Conservation (phyloP, 169 alveolate genomes). For the Plasmodium gonderi region DNA sequence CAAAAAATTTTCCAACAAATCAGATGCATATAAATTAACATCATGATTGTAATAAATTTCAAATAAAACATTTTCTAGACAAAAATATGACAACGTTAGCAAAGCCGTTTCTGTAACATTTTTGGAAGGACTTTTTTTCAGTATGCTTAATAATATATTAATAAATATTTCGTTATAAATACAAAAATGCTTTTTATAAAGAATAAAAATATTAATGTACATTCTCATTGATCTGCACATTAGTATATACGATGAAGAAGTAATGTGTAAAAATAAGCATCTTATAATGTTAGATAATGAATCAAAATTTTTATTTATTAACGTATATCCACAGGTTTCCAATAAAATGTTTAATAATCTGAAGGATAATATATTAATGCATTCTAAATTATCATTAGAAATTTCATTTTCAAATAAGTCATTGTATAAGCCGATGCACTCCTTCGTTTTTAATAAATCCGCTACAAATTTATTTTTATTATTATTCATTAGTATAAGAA, state of each 20-base stretch:
- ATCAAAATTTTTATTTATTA: conserved; percentile 40
- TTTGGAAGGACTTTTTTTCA: conserved; percentile 33
- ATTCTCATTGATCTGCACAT: conserved; percentile 72
- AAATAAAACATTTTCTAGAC: conserved; percentile 54
- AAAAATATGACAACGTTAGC: conserved; percentile 56
- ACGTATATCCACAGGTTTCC: conserved; percentile 48
- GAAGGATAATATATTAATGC: conserved; percentile 55
- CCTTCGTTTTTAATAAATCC: conserved; percentile 55
- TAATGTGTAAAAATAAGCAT: conserved; percentile 58
- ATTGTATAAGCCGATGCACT: conserved; percentile 15
- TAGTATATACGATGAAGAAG: conserved; percentile 61
- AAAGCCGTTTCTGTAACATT: conserved; percentile 62
- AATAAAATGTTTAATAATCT: conserved; percentile 44
- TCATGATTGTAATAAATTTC: conserved; percentile 68
- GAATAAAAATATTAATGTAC: conserved; percentile 65
- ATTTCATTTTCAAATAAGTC: conserved; percentile 62
- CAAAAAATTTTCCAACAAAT: conserved; percentile 47
- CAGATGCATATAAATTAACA: conserved; percentile 68
- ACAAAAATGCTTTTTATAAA: conserved; percentile 58
- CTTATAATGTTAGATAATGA: conserved; percentile 45
- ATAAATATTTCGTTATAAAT: conserved; percentile 69
- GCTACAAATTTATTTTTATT: conserved; percentile 54
- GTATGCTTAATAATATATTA: conserved; percentile 46
- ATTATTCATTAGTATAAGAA: conserved; percentile 37
- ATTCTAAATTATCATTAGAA: conserved; percentile 61